Evolutionary conservation across 331 rosid genomes (phyloP), one percentile per base, ranked within the genome.

Genomic region (Quercus phellos): DNA sequence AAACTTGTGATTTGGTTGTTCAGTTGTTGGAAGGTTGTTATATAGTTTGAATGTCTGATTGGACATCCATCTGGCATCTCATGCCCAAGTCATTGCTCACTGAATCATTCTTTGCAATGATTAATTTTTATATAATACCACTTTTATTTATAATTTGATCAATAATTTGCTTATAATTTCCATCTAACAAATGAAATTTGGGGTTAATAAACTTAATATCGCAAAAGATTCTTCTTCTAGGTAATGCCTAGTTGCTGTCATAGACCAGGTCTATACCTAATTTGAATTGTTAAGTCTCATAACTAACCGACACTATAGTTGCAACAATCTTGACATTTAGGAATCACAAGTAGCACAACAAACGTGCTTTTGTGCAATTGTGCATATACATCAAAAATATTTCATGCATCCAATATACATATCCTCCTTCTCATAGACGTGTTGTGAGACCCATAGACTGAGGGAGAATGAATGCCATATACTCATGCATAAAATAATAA

Each of bases 1-100:
- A 81, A 80, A 73, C 77, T 6, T 38, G 80, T 43, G 84, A 74
- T 76, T 88, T 77, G 85, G 71, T 83, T 82, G 87, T 66, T 72
- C 74, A 83, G 96, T 92, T 81, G 96, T 88, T 90, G 91, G 89
- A 83, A 35, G 84, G 94, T 92, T 84, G 97, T 90, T 90, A 78
- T 72, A 74, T 80, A 67, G 72, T 71, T 82, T 84, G 29, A 55
- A 32, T 35, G 55, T 68, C 38, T 74, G 81, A 84, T 83, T 58
- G 70, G 71, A 75, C 80, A 82, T 80, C 86, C 77, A 79, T 43
- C 81, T 85, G 87, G 81, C 82, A 59, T 68, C 66, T 70, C 68
- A 74, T 67, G 74, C 74, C 54, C 74, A 51, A 64, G 29, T 67
- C 79, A 76, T 81, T 72, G 68, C 38, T 56, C 68, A 30, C 50